Base-by-base conservation (phyloP, 2,329 filamentous ascomycete genomes). In the Nigrospora oryzae region DNA sequence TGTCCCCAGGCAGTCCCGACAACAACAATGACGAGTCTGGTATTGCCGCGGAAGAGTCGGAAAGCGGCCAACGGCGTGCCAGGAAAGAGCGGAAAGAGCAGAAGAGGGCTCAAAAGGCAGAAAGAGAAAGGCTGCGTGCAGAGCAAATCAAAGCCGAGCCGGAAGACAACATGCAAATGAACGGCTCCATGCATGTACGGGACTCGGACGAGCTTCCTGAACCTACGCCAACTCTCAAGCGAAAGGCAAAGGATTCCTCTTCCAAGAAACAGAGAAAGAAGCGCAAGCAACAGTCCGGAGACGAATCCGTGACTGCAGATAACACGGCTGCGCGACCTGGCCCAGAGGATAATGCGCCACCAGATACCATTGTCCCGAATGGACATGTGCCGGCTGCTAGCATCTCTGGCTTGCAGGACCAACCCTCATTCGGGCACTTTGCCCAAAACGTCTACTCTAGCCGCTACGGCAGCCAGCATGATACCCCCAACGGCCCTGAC, bases 71-170 rank as follows among this genome's bases (percentile, higher is more conserved):
- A 28, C 23, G 23, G 8, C 23, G 23, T 5, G 23, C 23, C 23
- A 43, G 36, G n/a, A 37, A 4, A 47, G 54, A 30, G 38, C 38
- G 36, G 47, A 37, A 65, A 56, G 50, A 63, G 69, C 47, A 67
- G 65, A 36, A 69, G 63, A 46, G 72, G 70, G 67, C 68, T 70
- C 23, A 63, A 59, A 35, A 71, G 55, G 53, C 71, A 68, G 49
- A 43, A 23, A 46, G 40, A 68, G 49, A 43, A 23, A 46, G 40
- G 5, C 34, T 42, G 5, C 40, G 40, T 3, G 19, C 15, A 17
- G 33, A 32, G 6, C 32, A 42, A n/a, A 17, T 36, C 14, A 42
- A 36, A 23, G 40, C 33, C 6, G 40, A 42, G 10, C 13, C 23
- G 23, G 23, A 28, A 28, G 23, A 28, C 23, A 7, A 28, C 7